Evolutionary conservation across 805 yeast genomes (phyloP), one percentile per base, ranked within the genome.

Genomic region (Pichia insulana): DNA sequence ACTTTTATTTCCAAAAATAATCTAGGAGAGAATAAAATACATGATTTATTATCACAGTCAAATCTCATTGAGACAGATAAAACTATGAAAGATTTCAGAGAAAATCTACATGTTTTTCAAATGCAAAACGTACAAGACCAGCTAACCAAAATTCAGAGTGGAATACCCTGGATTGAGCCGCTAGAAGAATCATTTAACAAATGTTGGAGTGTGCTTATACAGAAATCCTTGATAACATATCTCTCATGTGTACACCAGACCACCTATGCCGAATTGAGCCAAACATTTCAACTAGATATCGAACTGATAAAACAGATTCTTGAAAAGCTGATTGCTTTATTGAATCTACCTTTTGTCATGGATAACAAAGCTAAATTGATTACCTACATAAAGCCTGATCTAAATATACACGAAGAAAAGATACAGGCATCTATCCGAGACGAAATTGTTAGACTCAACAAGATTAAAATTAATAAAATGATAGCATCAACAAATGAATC

Each of bases 191-290:
- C 30, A 33, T 41, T 33, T 28, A 15, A 34, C 2, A 37, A 18
- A 12, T 20, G 22, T 7, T 10, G 28, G n/a, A 20, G 51, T n/a
- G 45, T 51, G 3, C 40, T 65, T 18, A 51, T 65, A 42, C 51
- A 54, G 32, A 63, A 59, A 44, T 51, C 56, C 2, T 59, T 59
- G 39, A 36, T 55, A 4, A 49, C 57, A 4, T 69, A 65, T 39
- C 48, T 69, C 2, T 61, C 68, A 0, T 40, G 64, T 13, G 45
- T 59, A 26, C 16, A 34, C 16, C 36, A 36, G 10, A 30, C 33
- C 2, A 27, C 41, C 7, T 13, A 37, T 26, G 30, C 16, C 15
- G 37, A 36, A 18, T 3, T 41, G n/a, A 16, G 34, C 4, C 7
- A 19, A 10, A 20, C 15, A 7, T 41, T 41, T 33, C 13, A 28